These are phyloP conservation scores for Lasiodiplodia hormozganensis DNA, from an alignment of 2,329 filamentous ascomycete genomes.

Conservation along the genomic window DNA sequence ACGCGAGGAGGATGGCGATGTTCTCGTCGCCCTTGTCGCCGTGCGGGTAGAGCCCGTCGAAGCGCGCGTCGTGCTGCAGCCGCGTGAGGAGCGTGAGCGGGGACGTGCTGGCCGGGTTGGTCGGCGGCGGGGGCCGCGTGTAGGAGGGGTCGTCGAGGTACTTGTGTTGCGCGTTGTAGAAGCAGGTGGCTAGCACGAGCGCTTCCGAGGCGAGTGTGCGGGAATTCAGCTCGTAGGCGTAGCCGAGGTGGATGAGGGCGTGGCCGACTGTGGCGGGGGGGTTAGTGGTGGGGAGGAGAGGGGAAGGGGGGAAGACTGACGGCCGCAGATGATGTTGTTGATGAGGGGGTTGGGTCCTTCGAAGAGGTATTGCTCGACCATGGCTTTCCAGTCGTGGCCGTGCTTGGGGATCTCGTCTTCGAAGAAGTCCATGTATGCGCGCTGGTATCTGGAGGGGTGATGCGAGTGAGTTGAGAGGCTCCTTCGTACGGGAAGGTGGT, in stretches of 20 bases:
- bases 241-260: slow-evolving; percentile 90
- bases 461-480: background rate
- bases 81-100: slow-evolving; percentile 73
- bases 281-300: background rate
- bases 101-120: slow-evolving; percentile 56
- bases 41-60: slow-evolving; percentile 68
- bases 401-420: slow-evolving; percentile 83
- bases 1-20: slow-evolving; percentile 69
- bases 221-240: slow-evolving; percentile 86
- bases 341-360: slow-evolving; percentile 76
- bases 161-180: slow-evolving; percentile 63
- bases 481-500: too few relatives aligned
- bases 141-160: slow-evolving; percentile 76
- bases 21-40: slow-evolving; percentile 64
- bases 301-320: slow-evolving; percentile 54
- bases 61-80: slow-evolving; percentile 71
- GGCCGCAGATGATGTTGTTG: slow-evolving; percentile 78
- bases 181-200: slow-evolving; percentile 70
- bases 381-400: slow-evolving; percentile 82
- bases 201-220: slow-evolving; percentile 90
- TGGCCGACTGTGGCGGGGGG: slow-evolving; percentile 70
- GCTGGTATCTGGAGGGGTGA: slow-evolving; percentile 68
- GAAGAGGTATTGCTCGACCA: slow-evolving; percentile 79
- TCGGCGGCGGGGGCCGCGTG: slow-evolving; percentile 67
- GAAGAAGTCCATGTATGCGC: slow-evolving; percentile 93